These are phyloP conservation scores for Earliella scabrosa DNA, from an alignment of 1,284 basidiomycete genomes.

Conservation along the genomic window DNA sequence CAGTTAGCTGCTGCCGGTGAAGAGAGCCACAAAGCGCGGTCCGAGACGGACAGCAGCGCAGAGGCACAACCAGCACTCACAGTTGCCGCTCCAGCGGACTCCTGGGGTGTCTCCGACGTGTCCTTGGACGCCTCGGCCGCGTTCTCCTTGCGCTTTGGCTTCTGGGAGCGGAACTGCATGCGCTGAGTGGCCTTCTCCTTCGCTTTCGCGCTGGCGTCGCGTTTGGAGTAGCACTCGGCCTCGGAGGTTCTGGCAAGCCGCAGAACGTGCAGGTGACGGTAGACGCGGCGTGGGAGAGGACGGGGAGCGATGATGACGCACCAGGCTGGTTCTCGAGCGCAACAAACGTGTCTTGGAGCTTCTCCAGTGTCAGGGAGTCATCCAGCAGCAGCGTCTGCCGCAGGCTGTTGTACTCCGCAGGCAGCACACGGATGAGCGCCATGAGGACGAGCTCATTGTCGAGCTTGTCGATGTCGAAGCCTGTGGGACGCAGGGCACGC, in stretches of 20 bases:
- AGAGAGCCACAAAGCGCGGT: slow-evolving; percentile 2
- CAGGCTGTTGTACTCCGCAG: neutral
- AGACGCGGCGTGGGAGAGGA: slow-evolving; percentile 14
- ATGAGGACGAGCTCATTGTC: slow-evolving; percentile 28
- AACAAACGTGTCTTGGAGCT: slow-evolving; percentile 8
- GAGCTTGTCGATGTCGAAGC: slow-evolving; percentile 21
- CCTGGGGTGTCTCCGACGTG: neutral
- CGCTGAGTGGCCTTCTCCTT: neutral
- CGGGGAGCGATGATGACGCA: slow-evolving; percentile 6
- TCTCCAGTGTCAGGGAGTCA: slow-evolving; percentile 6
- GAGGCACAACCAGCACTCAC: slow-evolving; percentile 7
- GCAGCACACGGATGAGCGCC: slow-evolving; percentile 21
- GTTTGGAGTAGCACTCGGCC: slow-evolving; percentile 12
- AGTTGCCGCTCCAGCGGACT: slow-evolving; percentile 1
- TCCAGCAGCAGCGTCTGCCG: neutral
- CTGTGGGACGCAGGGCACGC: neutral
- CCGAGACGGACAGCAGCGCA: neutral
- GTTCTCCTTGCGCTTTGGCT: neutral
- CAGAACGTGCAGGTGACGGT: slow-evolving; percentile 24
- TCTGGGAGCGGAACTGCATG: neutral
- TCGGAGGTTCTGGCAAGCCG: slow-evolving; percentile 40
- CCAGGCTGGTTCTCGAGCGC: slow-evolving; percentile 10
- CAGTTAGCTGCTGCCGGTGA: slow-evolving; percentile 5
- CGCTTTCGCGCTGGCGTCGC: neutral
- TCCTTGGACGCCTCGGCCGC: neutral